These are phyloP conservation scores for Rhodotorula graminis DNA, from an alignment of 768 basidiomycete genomes.

Conservation along the genomic window DNA sequence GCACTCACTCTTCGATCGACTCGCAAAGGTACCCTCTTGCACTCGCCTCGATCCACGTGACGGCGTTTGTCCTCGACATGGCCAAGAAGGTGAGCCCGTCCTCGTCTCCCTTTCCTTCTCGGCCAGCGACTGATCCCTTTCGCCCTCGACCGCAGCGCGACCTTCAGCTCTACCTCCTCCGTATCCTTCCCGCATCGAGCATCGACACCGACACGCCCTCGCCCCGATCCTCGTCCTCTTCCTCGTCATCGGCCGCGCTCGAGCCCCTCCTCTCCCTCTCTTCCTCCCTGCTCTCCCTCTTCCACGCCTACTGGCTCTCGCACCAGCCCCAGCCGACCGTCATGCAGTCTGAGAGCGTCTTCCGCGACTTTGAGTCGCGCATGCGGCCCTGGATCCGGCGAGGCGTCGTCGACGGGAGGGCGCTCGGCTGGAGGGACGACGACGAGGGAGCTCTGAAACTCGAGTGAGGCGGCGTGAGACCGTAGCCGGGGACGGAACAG, in stretches of 20 bases:
- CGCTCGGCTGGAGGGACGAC: conserved; percentile 27
- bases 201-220: too few relatives aligned
- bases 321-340: conserved; percentile 5
- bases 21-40: conserved; percentile 32
- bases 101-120: neutral
- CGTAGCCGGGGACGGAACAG: neutral
- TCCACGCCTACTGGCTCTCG: conserved; percentile 33
- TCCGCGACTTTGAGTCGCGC: conserved; percentile 6
- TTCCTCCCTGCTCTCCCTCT: conserved; percentile 25
- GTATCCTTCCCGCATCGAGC: conserved; percentile 7
- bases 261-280: conserved; percentile 15
- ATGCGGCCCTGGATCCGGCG: conserved; percentile 29
- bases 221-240: neutral
- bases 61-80: conserved; percentile 31
- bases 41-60: conserved; percentile 35
- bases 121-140: neutral
- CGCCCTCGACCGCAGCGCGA: conserved; percentile 11
- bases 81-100: neutral
- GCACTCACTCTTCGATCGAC: too few relatives aligned
- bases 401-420: conserved; percentile 29
- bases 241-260: neutral
- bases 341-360: conserved; percentile 33
- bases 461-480: neutral
- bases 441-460: conserved; percentile 25
- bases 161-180: conserved; percentile 34